Evolutionary conservation across 768 basidiomycete genomes (phyloP).

Genomic region (Mycena metata): DNA sequence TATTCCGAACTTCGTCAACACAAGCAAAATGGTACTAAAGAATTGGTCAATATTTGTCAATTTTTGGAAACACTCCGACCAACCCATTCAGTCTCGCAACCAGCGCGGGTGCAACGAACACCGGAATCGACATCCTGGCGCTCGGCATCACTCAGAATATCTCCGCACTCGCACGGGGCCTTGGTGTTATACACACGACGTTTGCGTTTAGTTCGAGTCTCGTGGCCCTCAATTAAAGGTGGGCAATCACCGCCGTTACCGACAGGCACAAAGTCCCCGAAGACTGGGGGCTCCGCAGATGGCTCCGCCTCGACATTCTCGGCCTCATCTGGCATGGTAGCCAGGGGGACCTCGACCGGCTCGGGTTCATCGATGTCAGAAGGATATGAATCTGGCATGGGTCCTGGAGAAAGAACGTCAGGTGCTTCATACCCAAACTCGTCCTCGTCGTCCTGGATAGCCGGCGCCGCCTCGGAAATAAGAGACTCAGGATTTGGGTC

Average conservation of each 20-base stretch:
- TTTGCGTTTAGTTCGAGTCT: conserved; percentile 3
- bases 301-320: background rate
- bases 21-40: too few species aligned
- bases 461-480: too few species aligned
- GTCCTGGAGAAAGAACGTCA: background rate
- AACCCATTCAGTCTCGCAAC: conserved; percentile 15
- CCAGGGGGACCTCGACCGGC: background rate
- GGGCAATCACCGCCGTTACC: background rate
- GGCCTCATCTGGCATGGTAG: background rate
- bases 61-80: background rate
- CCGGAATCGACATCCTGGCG: background rate
- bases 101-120: background rate
- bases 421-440: conserved; percentile 1
- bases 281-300: background rate
- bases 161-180: background rate
- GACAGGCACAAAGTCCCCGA: background rate
- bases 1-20: too few species aligned
- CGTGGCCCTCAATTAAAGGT: background rate
- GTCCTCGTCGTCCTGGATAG: conserved; percentile 9
- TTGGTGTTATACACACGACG: conserved; percentile 2
- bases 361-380: background rate
- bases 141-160: background rate
- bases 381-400: background rate
- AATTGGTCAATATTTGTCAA: too few species aligned
- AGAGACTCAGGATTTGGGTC: too few species aligned